These are phyloP conservation scores for Cenococcum geophilum DNA, from an alignment of 495 filamentous ascomycete genomes.

Conservation along the genomic window DNA sequence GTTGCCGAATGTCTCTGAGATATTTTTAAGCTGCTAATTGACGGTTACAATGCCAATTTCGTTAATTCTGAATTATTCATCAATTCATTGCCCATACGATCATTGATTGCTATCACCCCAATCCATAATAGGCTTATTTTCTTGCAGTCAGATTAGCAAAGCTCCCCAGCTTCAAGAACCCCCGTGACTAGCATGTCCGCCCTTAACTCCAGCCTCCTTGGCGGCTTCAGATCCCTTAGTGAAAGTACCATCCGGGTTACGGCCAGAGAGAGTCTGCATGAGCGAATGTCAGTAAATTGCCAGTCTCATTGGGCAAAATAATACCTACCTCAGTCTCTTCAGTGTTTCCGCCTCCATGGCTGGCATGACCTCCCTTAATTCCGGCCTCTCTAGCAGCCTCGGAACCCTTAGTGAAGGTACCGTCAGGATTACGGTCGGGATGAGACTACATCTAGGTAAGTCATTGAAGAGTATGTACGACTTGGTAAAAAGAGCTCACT, in stretches of 20 bases:
- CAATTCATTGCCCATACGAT: neutral
- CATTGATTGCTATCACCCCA: neutral
- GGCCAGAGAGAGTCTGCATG: conserved; percentile 6
- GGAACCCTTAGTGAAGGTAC: conserved; percentile 13
- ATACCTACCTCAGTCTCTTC: conserved; percentile 6
- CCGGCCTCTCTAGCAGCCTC: conserved; percentile 20
- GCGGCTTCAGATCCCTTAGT: conserved; percentile 26
- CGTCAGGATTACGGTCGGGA: conserved; percentile 10
- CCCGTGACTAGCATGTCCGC: conserved; percentile 20
- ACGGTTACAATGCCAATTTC: neutral
- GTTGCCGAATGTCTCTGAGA: too few relatives aligned
- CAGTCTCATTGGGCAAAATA: neutral
- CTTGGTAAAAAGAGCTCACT: neutral
- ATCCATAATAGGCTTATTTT: neutral
- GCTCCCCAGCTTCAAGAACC: neutral
- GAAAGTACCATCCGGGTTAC: conserved; percentile 33
- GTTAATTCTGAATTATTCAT: neutral
- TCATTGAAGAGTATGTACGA: neutral
- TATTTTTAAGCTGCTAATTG: neutral
- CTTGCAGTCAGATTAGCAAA: neutral
- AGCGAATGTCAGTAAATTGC: neutral
- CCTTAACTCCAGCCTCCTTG: conserved; percentile 29
- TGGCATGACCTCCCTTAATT: conserved; percentile 27
- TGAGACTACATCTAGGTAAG: neutral
- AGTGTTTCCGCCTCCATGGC: conserved; percentile 12